Conservation (phyloP, 805 yeast species). For the Wickerhamiella spandovensis region DNA sequence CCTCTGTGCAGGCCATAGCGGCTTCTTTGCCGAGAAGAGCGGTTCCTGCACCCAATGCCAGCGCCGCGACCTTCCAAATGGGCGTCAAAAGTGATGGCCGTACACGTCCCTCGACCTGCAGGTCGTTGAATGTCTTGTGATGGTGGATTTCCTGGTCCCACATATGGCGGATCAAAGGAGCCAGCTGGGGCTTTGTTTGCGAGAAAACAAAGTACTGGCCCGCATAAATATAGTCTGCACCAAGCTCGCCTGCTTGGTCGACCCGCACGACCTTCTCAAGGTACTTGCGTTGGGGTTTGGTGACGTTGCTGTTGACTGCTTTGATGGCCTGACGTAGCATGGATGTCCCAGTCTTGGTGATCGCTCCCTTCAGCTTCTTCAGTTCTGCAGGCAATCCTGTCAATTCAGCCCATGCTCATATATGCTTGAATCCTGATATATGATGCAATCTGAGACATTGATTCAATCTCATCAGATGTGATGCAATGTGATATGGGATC, state of each 20-base stretch:
- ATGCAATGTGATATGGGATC: too few species aligned
- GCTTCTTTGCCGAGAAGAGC: constrained; percentile 85
- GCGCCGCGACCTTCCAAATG: constrained; percentile 84
- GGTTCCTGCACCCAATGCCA: constrained; percentile 73
- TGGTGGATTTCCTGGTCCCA: constrained; percentile 97
- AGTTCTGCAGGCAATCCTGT: too few species aligned
- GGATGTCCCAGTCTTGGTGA: not conserved
- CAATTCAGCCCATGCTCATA: too few species aligned
- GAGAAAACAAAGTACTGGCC: constrained; percentile 78
- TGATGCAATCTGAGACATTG: too few species aligned
- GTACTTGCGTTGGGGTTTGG: constrained; percentile 17
- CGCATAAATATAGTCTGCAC: constrained; percentile 83
- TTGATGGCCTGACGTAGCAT: constrained; percentile 12
- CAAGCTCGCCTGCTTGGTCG: constrained; percentile 96
- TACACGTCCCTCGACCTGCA: constrained; percentile 66
- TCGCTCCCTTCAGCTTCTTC: too few species aligned
- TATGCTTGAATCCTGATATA: too few species aligned
- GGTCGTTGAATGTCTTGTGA: constrained; percentile 65
- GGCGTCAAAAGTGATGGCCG: constrained; percentile 90
- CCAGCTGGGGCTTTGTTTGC: constrained; percentile 56
- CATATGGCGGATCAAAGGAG: constrained; percentile 80
- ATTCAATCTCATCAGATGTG: too few species aligned
- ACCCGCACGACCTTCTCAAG: constrained; percentile 46
- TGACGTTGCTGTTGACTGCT: constrained; percentile 16
- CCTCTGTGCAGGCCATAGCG: constrained; percentile 99